Conservation (phyloP, 176 grass and related monocot species). For the Oryza coarctata region DNA sequence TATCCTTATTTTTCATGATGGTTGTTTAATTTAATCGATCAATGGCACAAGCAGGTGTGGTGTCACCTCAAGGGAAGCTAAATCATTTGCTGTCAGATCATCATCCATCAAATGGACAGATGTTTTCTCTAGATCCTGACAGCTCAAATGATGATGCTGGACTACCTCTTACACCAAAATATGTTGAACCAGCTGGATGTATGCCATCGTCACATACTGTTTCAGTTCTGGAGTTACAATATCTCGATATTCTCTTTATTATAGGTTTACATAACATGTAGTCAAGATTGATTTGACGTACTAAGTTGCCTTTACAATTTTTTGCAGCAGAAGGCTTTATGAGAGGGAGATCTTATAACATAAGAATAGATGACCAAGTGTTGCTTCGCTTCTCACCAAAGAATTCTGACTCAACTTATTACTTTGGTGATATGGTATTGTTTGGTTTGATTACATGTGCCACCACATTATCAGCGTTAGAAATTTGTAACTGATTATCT, state of each 20-base stretch:
- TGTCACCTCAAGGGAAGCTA: constrained; percentile 59
- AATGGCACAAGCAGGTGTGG: constrained; percentile 43
- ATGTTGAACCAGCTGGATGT: constrained; percentile 79
- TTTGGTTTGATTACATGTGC: constrained; percentile 10
- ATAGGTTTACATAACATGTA: neutral
- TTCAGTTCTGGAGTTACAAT: constrained; percentile 20
- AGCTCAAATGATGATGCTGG: constrained; percentile 65
- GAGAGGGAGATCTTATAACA: constrained; percentile 91
- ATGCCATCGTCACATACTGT: constrained; percentile 40
- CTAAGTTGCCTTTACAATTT: constrained; percentile 30
- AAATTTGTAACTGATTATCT: constrained; percentile 15
- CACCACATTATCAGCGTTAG: constrained; percentile 7
- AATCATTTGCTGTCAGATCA: constrained; percentile 52
- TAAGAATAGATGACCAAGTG: constrained; percentile 82
- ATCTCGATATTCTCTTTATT: constrained; percentile 8
- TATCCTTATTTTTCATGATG: neutral
- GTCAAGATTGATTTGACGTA: constrained; percentile 32
- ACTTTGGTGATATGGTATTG: constrained; percentile 95
- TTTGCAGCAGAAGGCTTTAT: constrained; percentile 89
- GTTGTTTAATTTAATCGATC: constrained; percentile 18
- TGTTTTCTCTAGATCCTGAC: constrained; percentile 55
- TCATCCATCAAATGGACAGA: constrained; percentile 47
- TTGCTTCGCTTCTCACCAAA: constrained; percentile 95
- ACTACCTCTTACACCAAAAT: constrained; percentile 70
- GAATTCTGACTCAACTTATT: constrained; percentile 95